Conservation (phyloP, 306 rosid genomes). For the Citrullus colocynthis region DNA sequence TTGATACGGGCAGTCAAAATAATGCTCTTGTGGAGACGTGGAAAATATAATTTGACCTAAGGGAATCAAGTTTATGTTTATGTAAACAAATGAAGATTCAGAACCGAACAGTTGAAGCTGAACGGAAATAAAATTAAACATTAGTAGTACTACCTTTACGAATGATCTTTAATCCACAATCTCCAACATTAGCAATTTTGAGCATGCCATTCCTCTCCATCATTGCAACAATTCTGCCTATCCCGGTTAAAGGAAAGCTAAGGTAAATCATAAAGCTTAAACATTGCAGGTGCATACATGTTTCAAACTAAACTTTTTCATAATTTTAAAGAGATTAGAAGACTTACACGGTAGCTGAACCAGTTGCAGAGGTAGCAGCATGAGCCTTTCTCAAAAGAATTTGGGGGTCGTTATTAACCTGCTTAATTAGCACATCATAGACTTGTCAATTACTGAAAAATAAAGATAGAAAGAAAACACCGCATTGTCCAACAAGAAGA, state of each 20-base stretch:
- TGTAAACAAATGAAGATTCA: not conserved
- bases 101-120: not conserved
- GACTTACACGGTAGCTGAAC: conserved; percentile 89
- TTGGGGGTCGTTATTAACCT: conserved; percentile 78
- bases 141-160: conserved; percentile 30
- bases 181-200: conserved; percentile 87
- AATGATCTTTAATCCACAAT: conserved; percentile 70
- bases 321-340: not conserved
- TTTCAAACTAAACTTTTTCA: not conserved
- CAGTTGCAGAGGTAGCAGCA: conserved; percentile 72
- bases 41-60: conserved; percentile 53
- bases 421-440: conserved; percentile 17
- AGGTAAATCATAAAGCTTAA: conserved; percentile 1
- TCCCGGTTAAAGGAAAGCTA: conserved; percentile 2
- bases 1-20: conserved; percentile 86
- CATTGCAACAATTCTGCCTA: conserved; percentile 60
- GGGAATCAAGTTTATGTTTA: conserved; percentile 4
- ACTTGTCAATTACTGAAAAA: conserved; percentile 8
- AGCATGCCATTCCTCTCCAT: conserved; percentile 70
- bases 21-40: conserved; percentile 87
- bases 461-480: not conserved
- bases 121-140: not conserved
- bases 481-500: not conserved
- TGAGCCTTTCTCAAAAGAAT: conserved; percentile 74
- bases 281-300: not conserved